These are phyloP conservation scores for Eucalyptus brandiana DNA, from an alignment of 345 rosid species.

Conservation along the genomic window DNA sequence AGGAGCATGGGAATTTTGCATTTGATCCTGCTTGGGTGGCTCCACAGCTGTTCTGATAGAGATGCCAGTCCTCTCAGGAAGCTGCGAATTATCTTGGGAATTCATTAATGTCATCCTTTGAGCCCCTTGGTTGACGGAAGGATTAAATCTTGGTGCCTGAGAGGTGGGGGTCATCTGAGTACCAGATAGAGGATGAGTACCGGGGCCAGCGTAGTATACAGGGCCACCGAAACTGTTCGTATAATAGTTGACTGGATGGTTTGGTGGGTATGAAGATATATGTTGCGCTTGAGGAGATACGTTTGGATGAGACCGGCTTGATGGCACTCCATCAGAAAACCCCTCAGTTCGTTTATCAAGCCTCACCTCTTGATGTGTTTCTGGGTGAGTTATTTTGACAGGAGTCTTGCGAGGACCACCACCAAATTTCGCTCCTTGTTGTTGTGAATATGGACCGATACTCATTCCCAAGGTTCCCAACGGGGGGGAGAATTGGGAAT, in stretches of 20 bases:
- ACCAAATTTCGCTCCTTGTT: constrained; percentile 64
- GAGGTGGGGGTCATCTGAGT: constrained; percentile 46
- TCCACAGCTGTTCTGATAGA: constrained; percentile 21
- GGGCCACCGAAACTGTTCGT: constrained; percentile 21
- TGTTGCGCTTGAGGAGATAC: constrained; percentile 61
- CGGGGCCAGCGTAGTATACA: constrained; percentile 32
- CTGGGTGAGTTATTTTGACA: constrained; percentile 91
- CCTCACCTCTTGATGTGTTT: constrained; percentile 88
- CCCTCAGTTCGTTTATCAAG: constrained; percentile 62
- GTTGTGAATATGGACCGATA: constrained; percentile 57
- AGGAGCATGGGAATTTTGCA: constrained; percentile 11
- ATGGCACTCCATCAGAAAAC: constrained; percentile 39
- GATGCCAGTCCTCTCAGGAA: constrained; percentile 25
- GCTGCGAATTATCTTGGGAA: constrained; percentile 23
- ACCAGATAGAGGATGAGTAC: constrained; percentile 42
- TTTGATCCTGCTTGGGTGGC: constrained; percentile 14
- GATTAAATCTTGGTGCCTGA: constrained; percentile 54
- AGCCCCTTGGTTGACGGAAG: constrained; percentile 37
- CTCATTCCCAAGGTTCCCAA: constrained; percentile 64
- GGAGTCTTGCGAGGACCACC: constrained; percentile 54
- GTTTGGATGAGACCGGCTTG: constrained; percentile 44
- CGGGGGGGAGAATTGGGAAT: constrained; percentile 53
- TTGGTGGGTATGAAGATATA: constrained; percentile 36
- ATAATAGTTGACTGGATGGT: constrained; percentile 38
- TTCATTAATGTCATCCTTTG: constrained; percentile 44